These are phyloP conservation scores for Hansenula anomala DNA, from an alignment of 1,139 yeast species.

Conservation along the genomic window DNA sequence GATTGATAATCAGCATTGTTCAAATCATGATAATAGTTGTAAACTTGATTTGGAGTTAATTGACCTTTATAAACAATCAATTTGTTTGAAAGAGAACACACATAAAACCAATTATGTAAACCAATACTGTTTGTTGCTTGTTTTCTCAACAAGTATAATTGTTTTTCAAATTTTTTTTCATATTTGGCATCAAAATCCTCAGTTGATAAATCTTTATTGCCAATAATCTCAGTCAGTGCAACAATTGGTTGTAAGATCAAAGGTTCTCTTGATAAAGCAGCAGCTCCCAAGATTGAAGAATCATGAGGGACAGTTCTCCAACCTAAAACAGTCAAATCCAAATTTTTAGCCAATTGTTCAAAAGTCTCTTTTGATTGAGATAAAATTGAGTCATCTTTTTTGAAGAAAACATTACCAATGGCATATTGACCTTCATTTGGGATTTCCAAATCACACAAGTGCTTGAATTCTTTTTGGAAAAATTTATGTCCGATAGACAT, in stretches of 20 bases:
- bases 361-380: slow-evolving; percentile 69
- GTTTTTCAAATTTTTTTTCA: slow-evolving; percentile 73
- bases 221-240: slow-evolving; percentile 58
- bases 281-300: slow-evolving; percentile 89
- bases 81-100: slow-evolving; percentile 84
- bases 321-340: slow-evolving; percentile 80
- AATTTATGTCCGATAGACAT: slow-evolving; percentile 89
- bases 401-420: slow-evolving; percentile 89
- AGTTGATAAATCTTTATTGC: slow-evolving; percentile 32
- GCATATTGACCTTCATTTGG: slow-evolving; percentile 90
- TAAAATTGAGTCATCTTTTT: slow-evolving; percentile 59
- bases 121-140: slow-evolving; percentile 90
- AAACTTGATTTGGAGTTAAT: slow-evolving; percentile 93
- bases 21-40: slow-evolving; percentile 89
- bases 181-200: slow-evolving; percentile 51
- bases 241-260: slow-evolving; percentile 84
- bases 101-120: slow-evolving; percentile 94
- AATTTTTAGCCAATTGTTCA: slow-evolving; percentile 70
- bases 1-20: slow-evolving; percentile 91
- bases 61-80: slow-evolving; percentile 97
- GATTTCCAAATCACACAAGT: slow-evolving; percentile 51
- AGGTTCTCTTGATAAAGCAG: slow-evolving; percentile 92
- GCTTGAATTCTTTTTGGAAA: slow-evolving; percentile 74
- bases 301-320: slow-evolving; percentile 98
- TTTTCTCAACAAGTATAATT: slow-evolving; percentile 80